These are phyloP conservation scores for Rhizophora mangle DNA, from an alignment of 345 rosid genomes.

Conservation along the genomic window DNA sequence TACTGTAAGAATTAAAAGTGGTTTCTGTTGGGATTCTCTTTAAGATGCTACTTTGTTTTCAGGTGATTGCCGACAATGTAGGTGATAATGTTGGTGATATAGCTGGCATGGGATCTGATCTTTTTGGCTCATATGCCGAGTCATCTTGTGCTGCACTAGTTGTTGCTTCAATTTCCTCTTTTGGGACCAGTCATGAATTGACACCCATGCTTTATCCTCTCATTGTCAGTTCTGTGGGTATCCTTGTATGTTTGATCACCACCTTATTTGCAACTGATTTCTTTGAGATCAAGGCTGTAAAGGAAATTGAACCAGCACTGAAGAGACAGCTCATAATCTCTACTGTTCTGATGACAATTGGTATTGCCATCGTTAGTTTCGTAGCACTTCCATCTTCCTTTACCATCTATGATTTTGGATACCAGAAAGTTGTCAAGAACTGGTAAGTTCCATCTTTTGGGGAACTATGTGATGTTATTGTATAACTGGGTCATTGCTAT, in stretches of 20 bases:
- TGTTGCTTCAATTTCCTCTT: constrained; percentile 74
- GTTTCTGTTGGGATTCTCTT: background rate
- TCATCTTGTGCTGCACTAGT: constrained; percentile 79
- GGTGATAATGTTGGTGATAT: constrained; percentile 87
- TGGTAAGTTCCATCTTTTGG: constrained; percentile 38
- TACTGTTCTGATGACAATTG: constrained; percentile 63
- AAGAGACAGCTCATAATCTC: constrained; percentile 73
- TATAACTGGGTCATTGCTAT: background rate
- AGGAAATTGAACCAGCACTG: constrained; percentile 66
- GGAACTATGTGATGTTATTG: background rate
- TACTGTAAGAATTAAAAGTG: background rate
- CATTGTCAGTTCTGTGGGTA: constrained; percentile 65
- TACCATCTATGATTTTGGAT: constrained; percentile 70
- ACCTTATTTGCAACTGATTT: constrained; percentile 71
- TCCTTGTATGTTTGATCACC: constrained; percentile 64
- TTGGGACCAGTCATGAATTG: constrained; percentile 66
- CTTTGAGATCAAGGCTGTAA: constrained; percentile 69
- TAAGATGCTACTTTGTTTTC: constrained; percentile 23
- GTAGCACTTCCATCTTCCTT: constrained; percentile 61
- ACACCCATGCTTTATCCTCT: constrained; percentile 74
- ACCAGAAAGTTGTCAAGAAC: constrained; percentile 63
- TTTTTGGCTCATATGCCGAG: constrained; percentile 72
- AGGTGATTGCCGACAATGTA: constrained; percentile 88
- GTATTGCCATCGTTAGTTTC: constrained; percentile 56
- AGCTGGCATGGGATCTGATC: constrained; percentile 85